A percentile compares a stretch with the other conserved stretches of the same genome.
Conservation (phyloP, 78 protist species). For the Protostelium mycophagum region DNA sequence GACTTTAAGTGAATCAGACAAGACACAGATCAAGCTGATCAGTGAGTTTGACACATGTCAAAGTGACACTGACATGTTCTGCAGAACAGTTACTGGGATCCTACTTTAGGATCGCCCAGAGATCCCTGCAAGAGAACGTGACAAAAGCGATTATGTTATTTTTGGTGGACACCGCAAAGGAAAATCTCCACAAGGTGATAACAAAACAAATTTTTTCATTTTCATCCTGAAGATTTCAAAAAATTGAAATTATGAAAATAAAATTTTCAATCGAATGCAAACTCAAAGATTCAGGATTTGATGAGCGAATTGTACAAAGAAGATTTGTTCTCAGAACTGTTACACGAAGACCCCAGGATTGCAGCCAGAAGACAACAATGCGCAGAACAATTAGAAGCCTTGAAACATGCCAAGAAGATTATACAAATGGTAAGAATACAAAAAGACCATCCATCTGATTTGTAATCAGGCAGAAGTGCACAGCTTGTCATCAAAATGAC, state of each 20-base stretch:
- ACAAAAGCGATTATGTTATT: slow-evolving; percentile 94
- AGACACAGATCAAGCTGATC: slow-evolving; percentile 17
- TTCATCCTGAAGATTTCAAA: too few species aligned
- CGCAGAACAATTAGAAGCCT: slow-evolving; percentile 39
- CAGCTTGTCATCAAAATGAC: background rate
- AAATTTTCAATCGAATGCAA: slow-evolving; percentile 68
- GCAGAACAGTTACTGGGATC: slow-evolving; percentile 42
- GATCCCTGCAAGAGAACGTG: slow-evolving; percentile 81
- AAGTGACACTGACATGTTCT: background rate
- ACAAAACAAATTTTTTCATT: too few species aligned
- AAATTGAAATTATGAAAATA: background rate
- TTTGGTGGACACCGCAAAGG: slow-evolving; percentile 79
- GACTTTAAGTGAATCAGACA: background rate
- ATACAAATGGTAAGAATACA: background rate
- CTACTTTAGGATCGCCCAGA: slow-evolving; percentile 80
- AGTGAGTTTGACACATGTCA: background rate
- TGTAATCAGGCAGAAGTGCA: background rate
- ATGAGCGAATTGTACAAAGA: slow-evolving; percentile 64
- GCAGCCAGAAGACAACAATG: slow-evolving; percentile 49
- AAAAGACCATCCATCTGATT: background rate
- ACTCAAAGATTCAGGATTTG: slow-evolving; percentile 82
- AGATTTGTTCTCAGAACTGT: slow-evolving; percentile 59
- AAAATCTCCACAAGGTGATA: slow-evolving; percentile 48
- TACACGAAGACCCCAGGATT: slow-evolving; percentile 46
- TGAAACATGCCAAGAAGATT: slow-evolving; percentile 51